Conservation (phyloP, 495 filamentous ascomycete genomes). For the Neurospora hispaniola region DNA sequence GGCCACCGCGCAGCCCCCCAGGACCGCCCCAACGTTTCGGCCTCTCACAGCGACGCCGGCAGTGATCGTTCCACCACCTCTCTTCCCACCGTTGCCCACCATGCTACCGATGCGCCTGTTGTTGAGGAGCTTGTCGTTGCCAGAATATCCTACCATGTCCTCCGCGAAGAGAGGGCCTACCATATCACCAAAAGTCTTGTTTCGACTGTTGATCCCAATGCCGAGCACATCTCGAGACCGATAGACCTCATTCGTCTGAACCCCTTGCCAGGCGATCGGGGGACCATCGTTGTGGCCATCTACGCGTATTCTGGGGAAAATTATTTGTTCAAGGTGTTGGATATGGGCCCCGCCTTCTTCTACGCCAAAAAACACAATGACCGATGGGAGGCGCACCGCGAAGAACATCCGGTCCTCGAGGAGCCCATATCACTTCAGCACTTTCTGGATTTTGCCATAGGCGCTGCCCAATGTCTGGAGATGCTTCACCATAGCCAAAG, state of each 20-base stretch:
- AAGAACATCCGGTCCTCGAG: conserved; percentile 32
- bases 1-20: conserved; percentile 23
- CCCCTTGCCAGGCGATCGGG: conserved; percentile 50
- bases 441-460: conserved; percentile 83
- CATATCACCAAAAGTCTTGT: conserved; percentile 65
- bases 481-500: conserved; percentile 75
- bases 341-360: conserved; percentile 68
- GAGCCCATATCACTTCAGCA: conserved; percentile 54
- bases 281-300: conserved; percentile 58
- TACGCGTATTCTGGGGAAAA: conserved; percentile 71
- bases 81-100: conserved; percentile 14
- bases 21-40: conserved; percentile 20
- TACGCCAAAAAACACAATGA: conserved; percentile 40
- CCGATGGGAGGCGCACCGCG: conserved; percentile 29
- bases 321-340: conserved; percentile 55
- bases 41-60: conserved; percentile 24
- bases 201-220: conserved; percentile 59
- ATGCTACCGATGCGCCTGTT: conserved; percentile 22
- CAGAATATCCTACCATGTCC: conserved; percentile 64
- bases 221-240: conserved; percentile 61
- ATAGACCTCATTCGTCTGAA: conserved; percentile 61
- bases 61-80: conserved; percentile 31
- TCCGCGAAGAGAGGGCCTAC: conserved; percentile 75
- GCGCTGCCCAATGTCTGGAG: conserved; percentile 73
- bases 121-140: conserved; percentile 53